Evolutionary conservation across 208 protist species (phyloP).

Genomic region (Herpetomonas tarakana): DNA sequence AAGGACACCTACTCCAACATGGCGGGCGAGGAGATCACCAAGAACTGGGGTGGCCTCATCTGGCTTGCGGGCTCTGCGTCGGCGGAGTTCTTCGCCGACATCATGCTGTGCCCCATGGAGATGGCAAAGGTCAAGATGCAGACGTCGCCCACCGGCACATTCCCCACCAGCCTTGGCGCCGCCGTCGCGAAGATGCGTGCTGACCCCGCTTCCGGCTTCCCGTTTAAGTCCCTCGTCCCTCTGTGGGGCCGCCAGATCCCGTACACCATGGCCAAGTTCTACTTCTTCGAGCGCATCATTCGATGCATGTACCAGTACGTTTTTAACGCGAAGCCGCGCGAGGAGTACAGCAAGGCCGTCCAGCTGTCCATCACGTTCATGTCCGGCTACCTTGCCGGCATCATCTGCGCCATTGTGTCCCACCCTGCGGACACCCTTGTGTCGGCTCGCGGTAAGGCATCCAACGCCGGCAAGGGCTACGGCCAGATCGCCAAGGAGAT

Average conservation of each 20-base stretch:
- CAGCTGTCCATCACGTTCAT: slow-evolving; percentile 91
- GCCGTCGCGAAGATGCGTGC: slow-evolving; percentile 70
- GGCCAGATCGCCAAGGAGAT: slow-evolving; percentile 86
- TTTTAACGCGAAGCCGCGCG: slow-evolving; percentile 80
- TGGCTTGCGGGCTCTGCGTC: slow-evolving; percentile 91
- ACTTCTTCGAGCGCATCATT: slow-evolving; percentile 88
- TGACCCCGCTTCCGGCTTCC: slow-evolving; percentile 76
- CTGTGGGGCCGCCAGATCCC: slow-evolving; percentile 95
- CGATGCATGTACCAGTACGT: slow-evolving; percentile 87
- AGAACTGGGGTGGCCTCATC: slow-evolving; percentile 71
- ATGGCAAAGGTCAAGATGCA: slow-evolving; percentile 93
- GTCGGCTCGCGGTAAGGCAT: slow-evolving; percentile 88
- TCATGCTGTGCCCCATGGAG: slow-evolving; percentile 95
- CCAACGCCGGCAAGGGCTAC: slow-evolving; percentile 70
- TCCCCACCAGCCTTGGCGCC: slow-evolving; percentile 64
- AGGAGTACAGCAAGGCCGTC: slow-evolving; percentile 84
- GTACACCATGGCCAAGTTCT: slow-evolving; percentile 96
- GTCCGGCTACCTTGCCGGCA: slow-evolving; percentile 94
- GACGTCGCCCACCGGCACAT: slow-evolving; percentile 80
- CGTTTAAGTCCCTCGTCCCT: slow-evolving; percentile 86
- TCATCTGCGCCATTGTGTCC: slow-evolving; percentile 95
- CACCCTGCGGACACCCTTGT: slow-evolving; percentile 96
- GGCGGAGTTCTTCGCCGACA: slow-evolving; percentile 97
- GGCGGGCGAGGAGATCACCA: slow-evolving; percentile 83
- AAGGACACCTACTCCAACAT: slow-evolving; percentile 90